A percentile compares a stretch with the other conserved stretches of the same genome.
These are phyloP conservation scores for Candida easanensis DNA, from an alignment of 805 yeast genomes.

Conservation along the genomic window DNA sequence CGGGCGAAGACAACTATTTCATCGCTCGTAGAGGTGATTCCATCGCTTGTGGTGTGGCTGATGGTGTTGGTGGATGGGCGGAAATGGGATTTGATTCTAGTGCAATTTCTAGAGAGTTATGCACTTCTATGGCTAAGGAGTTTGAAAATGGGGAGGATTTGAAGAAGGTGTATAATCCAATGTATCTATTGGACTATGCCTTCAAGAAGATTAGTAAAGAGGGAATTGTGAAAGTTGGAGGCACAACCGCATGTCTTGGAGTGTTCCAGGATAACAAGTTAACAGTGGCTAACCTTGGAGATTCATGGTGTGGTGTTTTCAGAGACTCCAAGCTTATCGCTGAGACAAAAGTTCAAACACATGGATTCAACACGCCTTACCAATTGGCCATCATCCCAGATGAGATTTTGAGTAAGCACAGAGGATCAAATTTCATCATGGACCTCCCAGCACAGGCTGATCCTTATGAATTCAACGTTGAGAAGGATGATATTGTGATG, in stretches of 20 bases:
- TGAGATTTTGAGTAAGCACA: constrained; percentile 45
- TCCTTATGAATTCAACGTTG: constrained; percentile 58
- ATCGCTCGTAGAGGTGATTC: constrained; percentile 32
- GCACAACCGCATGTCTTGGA: constrained; percentile 91
- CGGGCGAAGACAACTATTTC: constrained; percentile 78
- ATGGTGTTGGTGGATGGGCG: constrained; percentile 98
- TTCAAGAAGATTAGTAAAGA: constrained; percentile 50
- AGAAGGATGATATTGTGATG: constrained; percentile 71
- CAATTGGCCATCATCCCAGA: constrained; percentile 85
- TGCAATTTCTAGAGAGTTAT: constrained; percentile 79
- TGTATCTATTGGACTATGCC: constrained; percentile 50
- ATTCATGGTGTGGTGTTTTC: constrained; percentile 90
- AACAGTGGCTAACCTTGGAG: constrained; percentile 81
- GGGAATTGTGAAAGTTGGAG: constrained; percentile 78
- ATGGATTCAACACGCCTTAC: constrained; percentile 87
- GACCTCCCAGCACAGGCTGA: constrained; percentile 73
- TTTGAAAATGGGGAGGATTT: constrained; percentile 11
- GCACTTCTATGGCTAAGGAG: constrained; percentile 48
- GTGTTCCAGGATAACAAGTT: constrained; percentile 58
- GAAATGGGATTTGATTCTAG: constrained; percentile 88
- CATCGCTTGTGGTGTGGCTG: constrained; percentile 78
- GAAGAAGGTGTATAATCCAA: constrained; percentile 19
- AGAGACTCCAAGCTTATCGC: constrained; percentile 58
- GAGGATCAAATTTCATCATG: constrained; percentile 58
- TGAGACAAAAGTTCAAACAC: constrained; percentile 76